Evolutionary conservation across 495 filamentous ascomycete genomes (phyloP), one percentile per base, ranked within the genome.

Genomic region (Podospora anserina): DNA sequence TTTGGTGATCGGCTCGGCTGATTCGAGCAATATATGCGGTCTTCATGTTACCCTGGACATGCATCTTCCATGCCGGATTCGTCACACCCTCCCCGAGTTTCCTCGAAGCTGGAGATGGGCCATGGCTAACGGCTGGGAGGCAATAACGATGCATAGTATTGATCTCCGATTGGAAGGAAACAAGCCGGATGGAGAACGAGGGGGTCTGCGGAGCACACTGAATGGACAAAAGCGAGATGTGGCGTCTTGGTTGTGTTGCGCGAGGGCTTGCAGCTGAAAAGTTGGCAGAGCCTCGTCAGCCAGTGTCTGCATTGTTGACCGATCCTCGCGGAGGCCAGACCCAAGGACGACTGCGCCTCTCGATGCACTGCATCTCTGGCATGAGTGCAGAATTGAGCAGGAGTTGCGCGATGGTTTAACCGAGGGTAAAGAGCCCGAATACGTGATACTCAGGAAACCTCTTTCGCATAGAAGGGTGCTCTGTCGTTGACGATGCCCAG

Each of bases 101-200:
- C 53, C 13, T 28, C 62, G 34, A 65, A 64, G 34, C 67, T 62
- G 56, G 20, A 61, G 63, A 34, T 20, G 32, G 19, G 16, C 55
- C 13, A 11, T n/a, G 55, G 5, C 32, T n/a, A 49, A 53, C 19
- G 16, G 32, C 62, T 60, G 66, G 23, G 49, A 54, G 49, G 26
- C 13, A 19, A 20, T 34, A 55, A 6, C 3, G n/a, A 20, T 15
- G 39, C 26, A 20, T 49, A 53, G 57, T 61, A 34, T 34, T 39
- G 55, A n/a, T 19, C 1, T 61, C 39, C 34, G 20, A 69, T 69
- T 69, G 67, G 67, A 44, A 32, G 67, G 15, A 5, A 5, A 67
- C n/a, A 5, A 4, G 65, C 55, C 32, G 1, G 32, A 19, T 16
- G 16, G 6, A 44, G 39, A 49, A 49, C 39, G 15, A 49, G 39